Evolutionary conservation across 371 early-diverging fungal genomes (phyloP), one percentile per base, ranked within the genome.

Genomic region (Smittium culicis): DNA sequence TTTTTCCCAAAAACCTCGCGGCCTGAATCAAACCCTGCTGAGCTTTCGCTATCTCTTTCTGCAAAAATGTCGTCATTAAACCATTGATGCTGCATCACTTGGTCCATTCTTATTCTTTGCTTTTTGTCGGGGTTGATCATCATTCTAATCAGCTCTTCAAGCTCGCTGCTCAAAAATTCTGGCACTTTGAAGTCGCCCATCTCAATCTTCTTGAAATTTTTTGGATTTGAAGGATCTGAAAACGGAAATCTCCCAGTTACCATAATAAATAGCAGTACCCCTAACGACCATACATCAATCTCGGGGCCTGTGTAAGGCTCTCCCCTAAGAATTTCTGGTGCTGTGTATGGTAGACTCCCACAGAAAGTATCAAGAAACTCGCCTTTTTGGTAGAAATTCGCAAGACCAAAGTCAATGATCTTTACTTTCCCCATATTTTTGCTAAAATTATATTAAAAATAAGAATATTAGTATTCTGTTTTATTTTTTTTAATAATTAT

Each of bases 281-380:
- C 95, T 65, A 94, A 78, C 31, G 89, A 87, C 95, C 95, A 96
- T 16, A 92, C 82, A 72, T 96, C 95, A 28, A 91, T 87, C 68
- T 90, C 93, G 16, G 91, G 88, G 0, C 94, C 94, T 29, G 79
- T 77, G 73, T 96, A 96, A 33, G 82, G 78, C 45, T 85, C 79
- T 17, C 90, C 87, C n/a, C 82, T 79, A 60, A 96, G 76, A 67
- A 96, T 79, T 75, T 96, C 96, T 2, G 92, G 96, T 28, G 93
- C 91, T 32, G 88, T 80, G 71, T 80, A 90, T 45, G 92, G 88
- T 17, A 89, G 79, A 31, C 87, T 85, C 32, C 94, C 92, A 72
- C 90, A 91, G 69, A 90, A 91, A 0, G 91, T 92, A 59, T 79
- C 79, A 56, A 91, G 71, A 31, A 80, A 74, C 33, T 77, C 77